Percentiles rank a stretch among this genome's conserved stretches.
Conservation (phyloP, 163 green algal genomes). For the Prototheca cutis region DNA sequence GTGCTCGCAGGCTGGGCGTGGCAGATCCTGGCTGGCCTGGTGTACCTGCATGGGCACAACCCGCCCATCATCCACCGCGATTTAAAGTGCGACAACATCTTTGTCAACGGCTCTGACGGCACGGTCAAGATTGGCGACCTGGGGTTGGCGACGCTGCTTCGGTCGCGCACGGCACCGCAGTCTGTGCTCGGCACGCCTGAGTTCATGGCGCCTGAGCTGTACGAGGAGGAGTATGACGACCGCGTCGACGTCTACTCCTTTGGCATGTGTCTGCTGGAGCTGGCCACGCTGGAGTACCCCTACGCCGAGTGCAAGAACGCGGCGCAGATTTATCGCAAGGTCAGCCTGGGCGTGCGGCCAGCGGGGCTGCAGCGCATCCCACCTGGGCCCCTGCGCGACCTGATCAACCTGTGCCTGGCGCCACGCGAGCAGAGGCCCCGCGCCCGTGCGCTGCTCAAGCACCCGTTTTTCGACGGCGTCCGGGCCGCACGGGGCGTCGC, state of each 20-base stretch:
- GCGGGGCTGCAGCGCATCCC: conserved; percentile 73
- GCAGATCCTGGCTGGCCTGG: conserved; percentile 94
- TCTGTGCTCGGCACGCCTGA: conserved; percentile 73
- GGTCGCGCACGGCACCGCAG: conserved; percentile 44
- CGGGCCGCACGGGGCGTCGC: conserved; percentile 8
- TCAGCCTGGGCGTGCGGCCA: conserved; percentile 78
- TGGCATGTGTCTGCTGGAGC: conserved; percentile 82
- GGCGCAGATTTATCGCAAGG: conserved; percentile 98
- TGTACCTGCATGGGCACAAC: conserved; percentile 97
- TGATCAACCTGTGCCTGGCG: conserved; percentile 87
- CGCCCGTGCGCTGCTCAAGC: conserved; percentile 84
- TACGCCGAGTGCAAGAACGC: conserved; percentile 97
- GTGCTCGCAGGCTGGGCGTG: conserved; percentile 95
- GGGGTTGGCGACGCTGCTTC: conserved; percentile 61
- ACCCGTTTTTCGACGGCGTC: conserved; percentile 84
- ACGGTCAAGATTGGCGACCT: conserved; percentile 84
- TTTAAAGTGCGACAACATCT: conserved; percentile 96
- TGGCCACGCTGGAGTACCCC: conserved; percentile 94
- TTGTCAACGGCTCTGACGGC: conserved; percentile 76
- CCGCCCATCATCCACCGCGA: conserved; percentile 97
- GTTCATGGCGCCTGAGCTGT: conserved; percentile 99
- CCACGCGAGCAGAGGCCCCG: conserved; percentile 60
- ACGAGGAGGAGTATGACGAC: conserved; percentile 98
- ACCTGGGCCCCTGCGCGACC: conserved; percentile 62
- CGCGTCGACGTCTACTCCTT: conserved; percentile 96